Evolutionary conservation across 208 protist genomes (phyloP).

Genomic region (Acanthamoeba lenticulata): DNA sequence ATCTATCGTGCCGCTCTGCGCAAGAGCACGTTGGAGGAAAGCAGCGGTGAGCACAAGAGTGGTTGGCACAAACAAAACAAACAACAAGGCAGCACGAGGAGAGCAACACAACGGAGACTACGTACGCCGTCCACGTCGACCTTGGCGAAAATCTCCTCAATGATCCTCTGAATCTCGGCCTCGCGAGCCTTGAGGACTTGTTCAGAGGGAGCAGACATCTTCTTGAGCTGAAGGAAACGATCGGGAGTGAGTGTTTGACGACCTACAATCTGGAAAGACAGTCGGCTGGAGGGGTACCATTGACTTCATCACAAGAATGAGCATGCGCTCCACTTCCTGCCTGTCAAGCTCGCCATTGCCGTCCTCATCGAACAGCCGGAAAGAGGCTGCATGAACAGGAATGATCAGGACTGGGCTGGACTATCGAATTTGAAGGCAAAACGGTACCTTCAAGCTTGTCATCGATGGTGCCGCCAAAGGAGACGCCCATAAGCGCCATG

Average conservation of each 20-base stretch:
- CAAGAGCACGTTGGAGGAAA: not conserved
- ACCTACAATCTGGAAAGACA: no score
- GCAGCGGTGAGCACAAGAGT: no score
- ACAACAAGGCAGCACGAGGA: not conserved
- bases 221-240: not conserved
- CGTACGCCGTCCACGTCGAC: slow-evolving; percentile 14
- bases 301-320: slow-evolving; percentile 47
- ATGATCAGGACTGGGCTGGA: not conserved
- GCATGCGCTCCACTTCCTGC: slow-evolving; percentile 44
- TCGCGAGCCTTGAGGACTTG: not conserved
- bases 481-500: slow-evolving; percentile 41
- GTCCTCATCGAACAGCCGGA: slow-evolving; percentile 58
- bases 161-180: slow-evolving; percentile 30
- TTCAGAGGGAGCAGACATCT: slow-evolving; percentile 29
- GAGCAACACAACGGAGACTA: not conserved
- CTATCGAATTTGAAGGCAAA: not conserved
- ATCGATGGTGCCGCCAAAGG: slow-evolving; percentile 33
- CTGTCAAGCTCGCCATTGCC: slow-evolving; percentile 25
- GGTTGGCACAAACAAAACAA: not conserved
- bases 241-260: not conserved
- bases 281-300: not conserved
- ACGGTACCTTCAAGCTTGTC: slow-evolving; percentile 42
- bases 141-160: slow-evolving; percentile 26
- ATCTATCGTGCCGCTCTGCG: slow-evolving; percentile 15
- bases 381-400: not conserved